phyloP scores from a whole-genome alignment of 306 rosid genomes.

The Acacia melanoxylon region DNA sequence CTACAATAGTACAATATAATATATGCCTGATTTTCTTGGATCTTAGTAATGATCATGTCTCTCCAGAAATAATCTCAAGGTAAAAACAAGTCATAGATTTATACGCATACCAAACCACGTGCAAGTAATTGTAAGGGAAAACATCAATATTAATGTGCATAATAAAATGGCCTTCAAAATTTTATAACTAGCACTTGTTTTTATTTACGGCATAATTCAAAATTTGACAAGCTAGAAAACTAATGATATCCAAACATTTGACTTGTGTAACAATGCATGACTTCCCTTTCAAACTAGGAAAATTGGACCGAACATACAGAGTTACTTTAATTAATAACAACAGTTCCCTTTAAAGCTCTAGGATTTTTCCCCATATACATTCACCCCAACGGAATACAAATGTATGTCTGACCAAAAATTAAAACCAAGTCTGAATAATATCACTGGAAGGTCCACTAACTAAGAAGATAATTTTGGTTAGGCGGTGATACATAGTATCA shows the following conservation, averaged over 20 bases:
- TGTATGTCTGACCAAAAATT: conserved; percentile 3
- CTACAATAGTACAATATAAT: neutral
- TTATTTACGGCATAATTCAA: neutral
- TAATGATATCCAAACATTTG: neutral
- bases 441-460: conserved; percentile 10
- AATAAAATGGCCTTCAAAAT: neutral
- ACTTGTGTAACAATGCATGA: neutral
- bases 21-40: neutral
- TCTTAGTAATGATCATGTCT: neutral
- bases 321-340: neutral
- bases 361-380: neutral
- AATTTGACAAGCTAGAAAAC: neutral
- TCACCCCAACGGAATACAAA: neutral
- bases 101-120: neutral
- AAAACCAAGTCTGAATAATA: conserved; percentile 10
- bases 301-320: neutral
- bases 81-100: neutral
- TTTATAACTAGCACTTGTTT: neutral
- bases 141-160: no score
- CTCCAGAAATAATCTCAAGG: neutral
- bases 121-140: neutral
- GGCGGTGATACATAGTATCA: conserved; percentile 9
- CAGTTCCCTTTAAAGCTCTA: neutral
- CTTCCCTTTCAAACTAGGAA: neutral
- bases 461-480: neutral